A percentile compares a stretch with the other conserved stretches of the same genome.
Evolutionary conservation across 345 rosid species (phyloP).

Genomic region (Linum tenue): DNA sequence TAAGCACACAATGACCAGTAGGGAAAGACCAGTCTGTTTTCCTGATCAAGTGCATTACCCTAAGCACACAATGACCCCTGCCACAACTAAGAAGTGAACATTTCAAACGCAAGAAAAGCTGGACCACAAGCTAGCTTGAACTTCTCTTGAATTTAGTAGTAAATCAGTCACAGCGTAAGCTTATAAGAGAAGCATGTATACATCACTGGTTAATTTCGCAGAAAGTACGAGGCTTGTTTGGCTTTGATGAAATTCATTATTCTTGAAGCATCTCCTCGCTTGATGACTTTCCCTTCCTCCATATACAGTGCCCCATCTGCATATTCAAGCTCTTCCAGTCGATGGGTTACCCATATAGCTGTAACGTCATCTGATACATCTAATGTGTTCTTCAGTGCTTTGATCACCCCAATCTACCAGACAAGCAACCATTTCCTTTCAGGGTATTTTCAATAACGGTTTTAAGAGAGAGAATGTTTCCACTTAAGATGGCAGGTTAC

Average conservation of each 20-base stretch:
- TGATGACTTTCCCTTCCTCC: constrained; percentile 73
- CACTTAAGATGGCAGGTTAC: background rate
- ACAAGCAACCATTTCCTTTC: constrained; percentile 7
- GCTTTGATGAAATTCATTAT: constrained; percentile 45
- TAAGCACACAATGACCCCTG: too few species aligned
- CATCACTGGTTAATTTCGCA: constrained; percentile 25
- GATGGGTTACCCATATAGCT: constrained; percentile 89
- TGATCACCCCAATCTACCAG: constrained; percentile 71
- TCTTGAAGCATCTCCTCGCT: constrained; percentile 52
- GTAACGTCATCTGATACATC: constrained; percentile 56
- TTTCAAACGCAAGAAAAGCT: too few species aligned
- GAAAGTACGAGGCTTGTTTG: constrained; percentile 46
- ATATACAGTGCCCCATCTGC: constrained; percentile 87
- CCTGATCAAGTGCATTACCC: too few species aligned
- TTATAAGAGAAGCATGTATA: background rate
- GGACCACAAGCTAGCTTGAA: too few species aligned
- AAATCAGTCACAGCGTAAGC: too few species aligned
- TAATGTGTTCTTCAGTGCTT: constrained; percentile 59
- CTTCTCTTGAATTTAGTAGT: too few species aligned
- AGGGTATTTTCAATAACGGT: background rate
- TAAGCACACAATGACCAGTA: too few species aligned
- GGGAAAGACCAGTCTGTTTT: too few species aligned
- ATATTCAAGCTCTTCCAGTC: constrained; percentile 76
- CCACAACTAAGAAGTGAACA: too few species aligned
- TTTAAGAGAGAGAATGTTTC: background rate